Evolutionary conservation across 108 stramenopile genomes (phyloP), one percentile per base, ranked within the genome.

Genomic region (Cyclostephanos tholiformis): DNA sequence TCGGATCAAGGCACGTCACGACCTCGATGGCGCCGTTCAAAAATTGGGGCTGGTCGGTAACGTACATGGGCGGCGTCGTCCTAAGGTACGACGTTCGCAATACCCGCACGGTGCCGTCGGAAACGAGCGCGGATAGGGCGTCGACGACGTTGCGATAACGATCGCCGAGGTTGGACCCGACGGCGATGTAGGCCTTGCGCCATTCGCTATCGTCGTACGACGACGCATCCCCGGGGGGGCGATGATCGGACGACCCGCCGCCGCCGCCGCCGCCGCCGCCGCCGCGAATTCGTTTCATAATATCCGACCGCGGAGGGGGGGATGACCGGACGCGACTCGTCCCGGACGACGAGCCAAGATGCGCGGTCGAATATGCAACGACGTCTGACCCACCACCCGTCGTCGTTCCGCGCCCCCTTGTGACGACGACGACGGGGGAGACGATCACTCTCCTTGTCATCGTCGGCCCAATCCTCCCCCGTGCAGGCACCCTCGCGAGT

Each of bases 91-190:
- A 95, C 25, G 94, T 94, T 14, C 82, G 77, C 4, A 85, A 17
- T 20, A 95, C n/a, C 20, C 69, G 62, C 11, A 79, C 64, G 14
- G 22, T 32, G 62, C 49, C 58, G 44, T 11, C 43, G 29, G 74
- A 32, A 63, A 81, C 76, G 0, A 95, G 79, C 16, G 82, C 44
- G 14, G 79, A 43, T 10, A 92, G 48, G 14, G 85, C 90, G 23
- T 26, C 73, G 26, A 60, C 77, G 65, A 93, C 84, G 66, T 91
- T 87, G 53, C 71, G 53, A 56, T 80, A 89, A 10, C 82, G 70
- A 56, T 91, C 70, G 19, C 92, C 95, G 46, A 91, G 36, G 67
- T 96, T 96, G n/a, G 92, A 89, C 17, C 95, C 95, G 2, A 96
- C 86, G 9, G 89, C 93, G 10, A 96, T 58, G 60, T 82, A 92